Percentiles rank a stretch among this genome's conserved stretches.
These are phyloP conservation scores for Penicillium flavigenum DNA, from an alignment of 495 filamentous ascomycete species.

Conservation along the genomic window DNA sequence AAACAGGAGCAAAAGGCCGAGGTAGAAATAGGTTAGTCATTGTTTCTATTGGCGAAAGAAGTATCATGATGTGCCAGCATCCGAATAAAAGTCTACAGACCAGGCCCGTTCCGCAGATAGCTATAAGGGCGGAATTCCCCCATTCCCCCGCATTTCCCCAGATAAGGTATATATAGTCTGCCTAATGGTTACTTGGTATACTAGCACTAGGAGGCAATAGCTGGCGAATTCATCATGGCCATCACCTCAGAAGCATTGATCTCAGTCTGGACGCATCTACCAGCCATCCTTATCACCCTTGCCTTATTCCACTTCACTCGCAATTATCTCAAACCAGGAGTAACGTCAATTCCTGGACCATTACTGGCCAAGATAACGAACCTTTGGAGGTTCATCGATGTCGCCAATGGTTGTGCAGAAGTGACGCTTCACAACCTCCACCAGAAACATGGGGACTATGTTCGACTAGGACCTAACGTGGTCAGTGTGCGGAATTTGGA, in stretches of 20 bases:
- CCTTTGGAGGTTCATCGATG: not conserved
- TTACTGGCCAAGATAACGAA: not conserved
- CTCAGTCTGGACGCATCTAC: not conserved
- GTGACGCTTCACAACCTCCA: conserved; percentile 38
- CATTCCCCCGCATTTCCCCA: not conserved
- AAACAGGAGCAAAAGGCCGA: too few relatives aligned
- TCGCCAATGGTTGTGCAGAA: not conserved
- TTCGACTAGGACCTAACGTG: conserved; percentile 58
- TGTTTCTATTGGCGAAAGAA: too few relatives aligned
- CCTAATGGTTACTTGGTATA: not conserved
- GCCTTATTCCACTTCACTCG: not conserved
- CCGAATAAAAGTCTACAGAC: too few relatives aligned
- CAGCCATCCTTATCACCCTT: not conserved
- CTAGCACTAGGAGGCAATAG: not conserved
- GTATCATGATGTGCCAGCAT: too few relatives aligned
- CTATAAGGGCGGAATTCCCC: not conserved
- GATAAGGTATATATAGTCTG: not conserved
- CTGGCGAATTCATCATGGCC: not conserved
- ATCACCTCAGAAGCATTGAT: not conserved
- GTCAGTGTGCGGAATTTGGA: conserved; percentile 49
- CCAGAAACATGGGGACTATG: conserved; percentile 51
- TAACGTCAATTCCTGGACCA: not conserved
- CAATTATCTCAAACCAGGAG: not conserved
- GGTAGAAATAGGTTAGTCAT: too few relatives aligned
- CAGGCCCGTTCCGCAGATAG: not conserved